phyloP scores from a whole-genome alignment of 139 green algal genomes.

The Chlamydomonas sp. region DNA sequence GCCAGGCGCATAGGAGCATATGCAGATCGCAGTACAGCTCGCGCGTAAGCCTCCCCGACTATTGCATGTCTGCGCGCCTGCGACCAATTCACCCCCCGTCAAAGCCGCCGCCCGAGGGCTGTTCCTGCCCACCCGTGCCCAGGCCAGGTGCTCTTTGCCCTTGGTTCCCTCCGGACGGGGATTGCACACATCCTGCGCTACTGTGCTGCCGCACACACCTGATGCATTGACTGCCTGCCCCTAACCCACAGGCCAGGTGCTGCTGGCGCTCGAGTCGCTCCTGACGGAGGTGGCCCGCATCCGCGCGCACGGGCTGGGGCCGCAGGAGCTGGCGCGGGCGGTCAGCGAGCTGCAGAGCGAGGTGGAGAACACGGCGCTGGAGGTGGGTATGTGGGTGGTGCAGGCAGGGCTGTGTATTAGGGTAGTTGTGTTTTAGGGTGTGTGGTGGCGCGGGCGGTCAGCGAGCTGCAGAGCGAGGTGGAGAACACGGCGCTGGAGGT shows the following conservation, averaged over 20 bases:
- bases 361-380: constrained; percentile 32
- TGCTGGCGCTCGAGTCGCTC: constrained; percentile 62
- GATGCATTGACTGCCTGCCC: neutral
- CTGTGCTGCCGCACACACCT: neutral
- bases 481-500: constrained; percentile 15
- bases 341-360: constrained; percentile 33
- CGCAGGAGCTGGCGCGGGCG: constrained; percentile 51
- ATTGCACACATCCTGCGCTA: too few species aligned
- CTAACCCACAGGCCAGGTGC: constrained; percentile 6
- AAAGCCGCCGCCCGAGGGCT: neutral
- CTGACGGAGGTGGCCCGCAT: constrained; percentile 82
- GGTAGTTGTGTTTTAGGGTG: too few species aligned
- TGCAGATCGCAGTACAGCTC: too few species aligned
- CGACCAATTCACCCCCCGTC: too few species aligned
- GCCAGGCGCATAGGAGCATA: too few species aligned
- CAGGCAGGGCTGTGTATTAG: too few species aligned
- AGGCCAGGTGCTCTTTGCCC: too few species aligned
- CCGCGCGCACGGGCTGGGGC: constrained; percentile 74
- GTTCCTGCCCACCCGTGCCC: too few species aligned
- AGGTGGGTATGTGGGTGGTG: neutral
- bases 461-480: constrained; percentile 33
- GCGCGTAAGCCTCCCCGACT: too few species aligned
- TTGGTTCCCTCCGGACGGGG: too few species aligned
- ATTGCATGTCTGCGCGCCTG: too few species aligned
- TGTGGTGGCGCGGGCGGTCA: constrained; percentile 26